Evolutionary conservation across 2,329 filamentous ascomycete genomes (phyloP).

Genomic region (Dothideomycetes sp.): DNA sequence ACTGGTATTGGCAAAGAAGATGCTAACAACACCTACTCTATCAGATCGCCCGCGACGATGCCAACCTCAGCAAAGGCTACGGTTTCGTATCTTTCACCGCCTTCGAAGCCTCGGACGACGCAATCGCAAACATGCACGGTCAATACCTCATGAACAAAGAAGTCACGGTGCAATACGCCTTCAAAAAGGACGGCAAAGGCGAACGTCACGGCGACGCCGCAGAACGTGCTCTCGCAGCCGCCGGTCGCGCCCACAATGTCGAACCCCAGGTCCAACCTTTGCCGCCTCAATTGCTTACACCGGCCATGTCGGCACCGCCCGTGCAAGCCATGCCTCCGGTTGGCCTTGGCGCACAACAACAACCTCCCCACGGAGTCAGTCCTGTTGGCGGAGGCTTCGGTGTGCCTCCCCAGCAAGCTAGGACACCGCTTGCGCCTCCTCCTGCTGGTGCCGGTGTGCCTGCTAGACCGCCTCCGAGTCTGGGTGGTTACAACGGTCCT

Average conservation of each 20-base stretch:
- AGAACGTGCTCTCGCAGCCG: conserved; percentile 80
- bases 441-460: conserved; percentile 52
- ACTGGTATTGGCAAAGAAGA: not conserved
- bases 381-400: conserved; percentile 17
- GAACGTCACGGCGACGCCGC: conserved; percentile 92
- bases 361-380: conserved; percentile 18
- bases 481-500: conserved; percentile 59
- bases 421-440: conserved; percentile 49
- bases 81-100: conserved; percentile 89
- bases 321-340: conserved; percentile 36
- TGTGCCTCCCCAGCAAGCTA: conserved; percentile 20
- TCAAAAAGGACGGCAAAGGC: conserved; percentile 98
- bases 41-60: conserved; percentile 71
- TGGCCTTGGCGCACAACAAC: conserved; percentile 29
- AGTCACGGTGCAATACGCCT: conserved; percentile 92
- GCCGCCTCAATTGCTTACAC: conserved; percentile 60
- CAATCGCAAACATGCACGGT: conserved; percentile 85
- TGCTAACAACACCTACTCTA: not conserved
- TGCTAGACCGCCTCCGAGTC: conserved; percentile 59
- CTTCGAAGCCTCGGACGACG: conserved; percentile 89
- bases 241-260: conserved; percentile 91
- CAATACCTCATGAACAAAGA: conserved; percentile 97
- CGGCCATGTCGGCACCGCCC: conserved; percentile 35
- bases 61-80: conserved; percentile 84
- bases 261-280: conserved; percentile 69